A percentile compares a stretch with the other conserved stretches of the same genome.
Conservation (phyloP, 225 moss, liverwort and hornwort species). For the Ulota crispa region DNA sequence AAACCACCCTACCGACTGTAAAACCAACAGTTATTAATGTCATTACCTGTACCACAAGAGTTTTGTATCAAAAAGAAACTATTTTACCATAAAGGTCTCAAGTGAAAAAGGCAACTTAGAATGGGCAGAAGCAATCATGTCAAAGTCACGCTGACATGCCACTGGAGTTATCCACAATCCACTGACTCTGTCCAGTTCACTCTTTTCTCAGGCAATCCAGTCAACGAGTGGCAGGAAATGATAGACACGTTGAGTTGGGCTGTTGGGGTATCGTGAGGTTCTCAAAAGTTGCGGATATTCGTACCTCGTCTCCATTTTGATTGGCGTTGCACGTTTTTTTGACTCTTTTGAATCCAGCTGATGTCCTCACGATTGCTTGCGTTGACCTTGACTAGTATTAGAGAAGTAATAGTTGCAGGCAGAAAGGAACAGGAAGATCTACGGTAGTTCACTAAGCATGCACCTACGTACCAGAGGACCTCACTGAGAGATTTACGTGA, state of each 20-base stretch:
- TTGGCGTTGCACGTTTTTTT: not conserved
- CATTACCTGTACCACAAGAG: not conserved
- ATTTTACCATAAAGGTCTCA: not conserved
- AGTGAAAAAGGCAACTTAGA: not conserved
- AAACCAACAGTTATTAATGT: not conserved
- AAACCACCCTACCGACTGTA: not conserved
- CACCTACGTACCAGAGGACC: not conserved
- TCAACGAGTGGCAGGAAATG: not conserved
- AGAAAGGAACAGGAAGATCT: not conserved
- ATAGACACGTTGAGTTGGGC: not conserved
- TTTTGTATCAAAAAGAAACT: not conserved
- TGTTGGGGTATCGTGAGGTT: not conserved
- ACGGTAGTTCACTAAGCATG: not conserved
- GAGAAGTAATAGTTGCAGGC: not conserved
- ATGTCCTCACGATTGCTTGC: not conserved
- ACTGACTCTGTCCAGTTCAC: not conserved
- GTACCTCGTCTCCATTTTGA: not conserved
- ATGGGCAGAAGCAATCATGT: not conserved
- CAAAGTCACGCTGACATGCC: not conserved
- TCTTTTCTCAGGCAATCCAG: not conserved
- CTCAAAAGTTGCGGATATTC: not conserved
- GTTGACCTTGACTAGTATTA: not conserved
- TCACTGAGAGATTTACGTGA: not conserved
- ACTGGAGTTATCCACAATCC: not conserved
- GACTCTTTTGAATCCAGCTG: not conserved